Evolutionary conservation across 139 green algal species (phyloP).

Genomic region (Ostreobium quekettii): DNA sequence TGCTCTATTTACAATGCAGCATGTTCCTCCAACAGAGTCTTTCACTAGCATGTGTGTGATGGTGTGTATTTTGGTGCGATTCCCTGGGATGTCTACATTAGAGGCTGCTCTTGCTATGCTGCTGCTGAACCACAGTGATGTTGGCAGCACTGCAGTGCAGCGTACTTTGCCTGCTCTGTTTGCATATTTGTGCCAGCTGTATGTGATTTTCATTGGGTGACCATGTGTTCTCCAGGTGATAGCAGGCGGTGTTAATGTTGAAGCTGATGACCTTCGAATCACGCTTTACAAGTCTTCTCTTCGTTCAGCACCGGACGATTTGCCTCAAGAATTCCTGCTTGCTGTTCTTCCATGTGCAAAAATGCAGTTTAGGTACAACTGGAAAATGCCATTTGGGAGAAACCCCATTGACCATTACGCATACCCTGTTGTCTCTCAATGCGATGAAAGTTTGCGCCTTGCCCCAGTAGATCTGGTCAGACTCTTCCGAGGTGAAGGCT

Average conservation of each 20-base stretch:
- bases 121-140: too few relatives aligned
- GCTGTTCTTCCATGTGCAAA: neutral
- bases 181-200: too few relatives aligned
- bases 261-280: conserved; percentile 3
- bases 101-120: too few relatives aligned
- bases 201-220: too few relatives aligned
- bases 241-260: conserved; percentile 1
- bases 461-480: conserved; percentile 12
- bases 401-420: conserved; percentile 13
- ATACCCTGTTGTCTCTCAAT: conserved; percentile 1
- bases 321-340: conserved; percentile 1
- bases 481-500: conserved; percentile 11
- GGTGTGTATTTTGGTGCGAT: too few relatives aligned
- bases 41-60: too few relatives aligned
- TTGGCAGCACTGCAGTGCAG: too few relatives aligned
- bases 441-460: conserved; percentile 1
- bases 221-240: neutral
- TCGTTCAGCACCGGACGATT: conserved; percentile 1
- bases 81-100: too few relatives aligned
- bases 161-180: too few relatives aligned
- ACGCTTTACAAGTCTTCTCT: conserved; percentile 9
- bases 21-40: too few relatives aligned
- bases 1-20: too few relatives aligned
- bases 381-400: conserved; percentile 9
- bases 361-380: conserved; percentile 7